phyloP scores from a whole-genome alignment of 2,329 filamentous ascomycete species.

The Decorospora gaudefroyi region DNA sequence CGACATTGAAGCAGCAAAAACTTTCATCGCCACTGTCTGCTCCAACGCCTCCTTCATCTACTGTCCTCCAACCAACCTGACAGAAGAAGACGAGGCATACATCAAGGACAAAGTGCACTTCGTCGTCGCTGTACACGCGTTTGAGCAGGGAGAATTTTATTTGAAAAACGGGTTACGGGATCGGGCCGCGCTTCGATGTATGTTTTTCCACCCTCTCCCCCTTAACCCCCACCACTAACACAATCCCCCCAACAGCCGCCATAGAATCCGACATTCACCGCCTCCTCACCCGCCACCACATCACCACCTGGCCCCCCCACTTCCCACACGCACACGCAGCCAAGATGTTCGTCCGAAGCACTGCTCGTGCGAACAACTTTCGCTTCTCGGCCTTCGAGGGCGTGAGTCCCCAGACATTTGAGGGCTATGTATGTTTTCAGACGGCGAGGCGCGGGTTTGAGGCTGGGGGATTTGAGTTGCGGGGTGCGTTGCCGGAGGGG shows the following conservation, averaged over 20 bases:
- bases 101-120: conserved; percentile 12
- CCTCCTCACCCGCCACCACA: neutral
- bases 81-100: neutral
- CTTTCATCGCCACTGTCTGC: conserved; percentile 2
- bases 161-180: conserved; percentile 6
- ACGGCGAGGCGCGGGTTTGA: no score
- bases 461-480: no score
- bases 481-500: no score
- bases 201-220: neutral
- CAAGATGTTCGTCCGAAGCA: neutral
- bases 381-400: no score
- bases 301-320: neutral
- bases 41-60: neutral
- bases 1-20: conserved; percentile 12
- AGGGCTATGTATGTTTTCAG: no score
- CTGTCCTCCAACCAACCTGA: neutral
- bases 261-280: neutral
- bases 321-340: conserved; percentile 1
- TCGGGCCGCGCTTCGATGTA: conserved; percentile 1
- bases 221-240: neutral
- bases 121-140: conserved; percentile 14
- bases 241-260: neutral
- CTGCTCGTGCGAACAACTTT: neutral
- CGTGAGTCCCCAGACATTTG: no score
- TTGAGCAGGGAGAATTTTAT: conserved; percentile 14